phyloP scores from a whole-genome alignment of 805 yeast genomes.

The Myxozyma monticola region DNA sequence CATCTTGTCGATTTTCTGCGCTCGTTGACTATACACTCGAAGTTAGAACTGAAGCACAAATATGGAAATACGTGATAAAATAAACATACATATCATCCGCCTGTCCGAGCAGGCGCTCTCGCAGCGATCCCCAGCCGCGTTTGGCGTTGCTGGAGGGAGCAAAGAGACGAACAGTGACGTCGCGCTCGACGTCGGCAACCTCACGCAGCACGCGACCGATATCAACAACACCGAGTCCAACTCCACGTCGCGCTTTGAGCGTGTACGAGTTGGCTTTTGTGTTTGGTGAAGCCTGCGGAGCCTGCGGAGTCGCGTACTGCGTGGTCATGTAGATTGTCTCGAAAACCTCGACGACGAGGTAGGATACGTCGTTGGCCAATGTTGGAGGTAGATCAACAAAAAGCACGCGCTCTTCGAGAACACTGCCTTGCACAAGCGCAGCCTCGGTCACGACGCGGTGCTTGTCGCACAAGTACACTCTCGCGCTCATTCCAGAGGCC shows the following conservation, averaged over 20 bases:
- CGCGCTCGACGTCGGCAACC: conserved; percentile 63
- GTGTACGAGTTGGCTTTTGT: conserved; percentile 17
- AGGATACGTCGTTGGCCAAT: conserved; percentile 62
- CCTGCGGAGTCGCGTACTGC: conserved; percentile 2
- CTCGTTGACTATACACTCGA: conserved; percentile 55
- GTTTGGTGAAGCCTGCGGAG: no score
- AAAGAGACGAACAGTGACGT: conserved; percentile 67
- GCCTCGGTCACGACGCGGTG: conserved; percentile 73
- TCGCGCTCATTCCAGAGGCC: conserved; percentile 44
- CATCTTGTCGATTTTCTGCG: conserved; percentile 75
- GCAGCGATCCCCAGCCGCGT: conserved; percentile 85
- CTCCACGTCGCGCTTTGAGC: conserved; percentile 60
- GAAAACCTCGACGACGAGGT: conserved; percentile 71
- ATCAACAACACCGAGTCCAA: conserved; percentile 87
- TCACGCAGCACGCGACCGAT: conserved; percentile 74
- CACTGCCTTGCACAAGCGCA: conserved; percentile 54
- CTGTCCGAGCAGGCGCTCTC: conserved; percentile 78
- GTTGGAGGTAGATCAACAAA: conserved; percentile 70
- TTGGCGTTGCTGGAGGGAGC: conserved; percentile 50
- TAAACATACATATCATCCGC: conserved; percentile 52
- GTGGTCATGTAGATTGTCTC: conserved; percentile 43
- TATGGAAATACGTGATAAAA: background rate
- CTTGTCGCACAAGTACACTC: conserved; percentile 61
- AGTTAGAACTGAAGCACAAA: background rate
- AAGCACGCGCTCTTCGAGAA: conserved; percentile 47